Percentiles rank a stretch among this genome's conserved stretches.
Evolutionary conservation across 164 flowering plant species (phyloP).

Genomic region (Nymphaea colorata): DNA sequence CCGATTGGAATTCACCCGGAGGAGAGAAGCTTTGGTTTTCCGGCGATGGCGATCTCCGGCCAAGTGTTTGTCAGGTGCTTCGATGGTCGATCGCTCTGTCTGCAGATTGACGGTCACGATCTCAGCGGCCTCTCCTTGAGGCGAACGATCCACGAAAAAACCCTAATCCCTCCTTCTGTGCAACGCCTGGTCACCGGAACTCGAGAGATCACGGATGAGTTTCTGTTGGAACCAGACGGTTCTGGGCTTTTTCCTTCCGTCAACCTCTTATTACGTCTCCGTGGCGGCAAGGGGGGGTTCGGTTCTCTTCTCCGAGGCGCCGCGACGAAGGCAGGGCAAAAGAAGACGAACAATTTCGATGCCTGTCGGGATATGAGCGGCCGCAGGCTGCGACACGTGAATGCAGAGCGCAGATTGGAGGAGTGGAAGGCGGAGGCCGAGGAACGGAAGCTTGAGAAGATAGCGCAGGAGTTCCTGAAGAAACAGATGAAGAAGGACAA

Average conservation of each 20-base stretch:
- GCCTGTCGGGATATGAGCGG: constrained; percentile 99
- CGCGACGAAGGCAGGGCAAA: constrained; percentile 95
- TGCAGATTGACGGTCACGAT: constrained; percentile 24
- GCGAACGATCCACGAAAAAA: constrained; percentile 18
- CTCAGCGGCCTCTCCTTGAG: constrained; percentile 25
- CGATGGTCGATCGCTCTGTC: constrained; percentile 35
- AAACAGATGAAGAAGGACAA: constrained; percentile 46
- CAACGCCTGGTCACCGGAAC: constrained; percentile 34
- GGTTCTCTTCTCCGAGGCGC: constrained; percentile 94
- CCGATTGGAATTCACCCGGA: no score
- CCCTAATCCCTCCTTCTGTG: constrained; percentile 31
- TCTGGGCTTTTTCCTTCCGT: constrained; percentile 25
- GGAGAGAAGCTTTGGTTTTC: not conserved
- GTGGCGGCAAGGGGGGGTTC: constrained; percentile 94
- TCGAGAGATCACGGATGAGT: constrained; percentile 14
- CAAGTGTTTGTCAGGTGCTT: constrained; percentile 47
- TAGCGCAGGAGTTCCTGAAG: constrained; percentile 83
- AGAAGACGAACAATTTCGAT: constrained; percentile 93
- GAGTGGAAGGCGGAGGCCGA: constrained; percentile 85
- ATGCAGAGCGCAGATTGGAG: constrained; percentile 91
- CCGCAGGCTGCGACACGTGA: constrained; percentile 78
- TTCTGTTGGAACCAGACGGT: constrained; percentile 15
- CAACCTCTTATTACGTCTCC: constrained; percentile 34
- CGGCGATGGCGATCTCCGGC: constrained; percentile 14
- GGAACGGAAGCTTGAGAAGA: constrained; percentile 72